Conservation (phyloP, 2,329 filamentous ascomycete species). For the Aspergillus sojae region DNA sequence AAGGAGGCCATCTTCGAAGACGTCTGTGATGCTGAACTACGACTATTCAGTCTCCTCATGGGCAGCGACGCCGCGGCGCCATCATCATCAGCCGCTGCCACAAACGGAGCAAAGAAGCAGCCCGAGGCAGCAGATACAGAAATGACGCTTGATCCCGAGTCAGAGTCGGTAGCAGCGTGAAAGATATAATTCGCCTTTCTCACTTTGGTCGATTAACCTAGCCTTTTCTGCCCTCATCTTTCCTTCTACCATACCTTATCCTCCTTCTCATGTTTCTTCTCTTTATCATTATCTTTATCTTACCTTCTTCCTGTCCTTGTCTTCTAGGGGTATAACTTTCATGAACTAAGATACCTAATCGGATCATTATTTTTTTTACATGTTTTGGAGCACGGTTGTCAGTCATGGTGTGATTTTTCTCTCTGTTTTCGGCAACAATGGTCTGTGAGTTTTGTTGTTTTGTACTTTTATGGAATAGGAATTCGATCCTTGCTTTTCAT, state of each 20-base stretch:
- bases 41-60: slow-evolving; percentile 35
- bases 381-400: not conserved
- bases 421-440: not conserved
- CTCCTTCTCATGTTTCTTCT: not conserved
- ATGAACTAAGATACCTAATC: slow-evolving; percentile 5
- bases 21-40: slow-evolving; percentile 45
- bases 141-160: slow-evolving; percentile 10
- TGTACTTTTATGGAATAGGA: slow-evolving; percentile 6
- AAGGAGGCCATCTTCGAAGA: slow-evolving; percentile 49
- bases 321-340: not conserved
- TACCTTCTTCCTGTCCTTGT: not conserved
- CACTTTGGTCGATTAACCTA: not conserved
- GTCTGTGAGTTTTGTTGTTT: not conserved
- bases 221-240: not conserved
- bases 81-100: slow-evolving; percentile 1
- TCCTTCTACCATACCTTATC: not conserved
- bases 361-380: not conserved
- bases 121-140: not conserved
- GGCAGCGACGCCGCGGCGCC: slow-evolving; percentile 15
- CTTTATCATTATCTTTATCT: not conserved
- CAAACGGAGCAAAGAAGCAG: slow-evolving; percentile 22
- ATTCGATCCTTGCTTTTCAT: not conserved
- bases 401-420: not conserved
- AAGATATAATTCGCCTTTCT: not conserved
- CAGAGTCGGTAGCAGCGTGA: slow-evolving; percentile 14